phyloP scores from a whole-genome alignment of 352 stramenopile genomes.

The Plasmopara halstedii region DNA sequence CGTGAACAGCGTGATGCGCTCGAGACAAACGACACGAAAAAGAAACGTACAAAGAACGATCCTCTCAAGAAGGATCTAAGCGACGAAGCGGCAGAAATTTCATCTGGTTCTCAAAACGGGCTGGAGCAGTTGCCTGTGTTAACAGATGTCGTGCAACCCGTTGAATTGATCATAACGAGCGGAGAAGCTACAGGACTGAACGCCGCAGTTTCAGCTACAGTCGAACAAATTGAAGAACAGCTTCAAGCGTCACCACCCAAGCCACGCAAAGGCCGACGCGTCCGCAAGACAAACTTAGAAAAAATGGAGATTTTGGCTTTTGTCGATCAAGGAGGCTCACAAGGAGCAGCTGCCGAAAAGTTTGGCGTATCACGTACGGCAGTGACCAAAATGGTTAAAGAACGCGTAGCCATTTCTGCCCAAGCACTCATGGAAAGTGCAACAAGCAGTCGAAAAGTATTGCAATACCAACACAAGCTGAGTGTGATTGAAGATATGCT shows the following conservation, averaged over 20 bases:
- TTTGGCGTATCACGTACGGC: slow-evolving; percentile 76
- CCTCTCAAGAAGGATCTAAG: background rate
- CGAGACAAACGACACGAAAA: slow-evolving; percentile 2
- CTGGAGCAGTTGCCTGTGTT: slow-evolving; percentile 1
- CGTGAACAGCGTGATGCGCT: slow-evolving; percentile 5
- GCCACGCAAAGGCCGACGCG: slow-evolving; percentile 44
- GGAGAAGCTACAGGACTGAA: slow-evolving; percentile 13
- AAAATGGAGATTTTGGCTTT: slow-evolving; percentile 80
- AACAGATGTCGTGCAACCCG: background rate
- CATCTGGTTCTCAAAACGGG: slow-evolving; percentile 2
- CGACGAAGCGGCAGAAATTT: slow-evolving; percentile 3
- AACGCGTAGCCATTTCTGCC: slow-evolving; percentile 60
- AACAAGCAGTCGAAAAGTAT: slow-evolving; percentile 65
- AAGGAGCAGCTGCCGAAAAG: slow-evolving; percentile 66
- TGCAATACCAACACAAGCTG: slow-evolving; percentile 79
- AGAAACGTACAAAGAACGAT: slow-evolving; percentile 11
- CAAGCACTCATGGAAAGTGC: slow-evolving; percentile 56
- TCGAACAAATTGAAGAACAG: slow-evolving; percentile 1
- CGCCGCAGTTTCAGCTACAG: background rate
- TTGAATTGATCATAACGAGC: slow-evolving; percentile 11
- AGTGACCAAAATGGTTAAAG: slow-evolving; percentile 85
- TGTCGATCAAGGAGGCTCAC: slow-evolving; percentile 70
- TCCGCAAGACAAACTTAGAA: slow-evolving; percentile 77
- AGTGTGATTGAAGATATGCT: slow-evolving; percentile 83
- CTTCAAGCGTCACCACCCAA: slow-evolving; percentile 2